Evolutionary conservation across 345 rosid genomes (phyloP), one percentile per base, ranked within the genome.

Genomic region (Pugionium dolabratum): DNA sequence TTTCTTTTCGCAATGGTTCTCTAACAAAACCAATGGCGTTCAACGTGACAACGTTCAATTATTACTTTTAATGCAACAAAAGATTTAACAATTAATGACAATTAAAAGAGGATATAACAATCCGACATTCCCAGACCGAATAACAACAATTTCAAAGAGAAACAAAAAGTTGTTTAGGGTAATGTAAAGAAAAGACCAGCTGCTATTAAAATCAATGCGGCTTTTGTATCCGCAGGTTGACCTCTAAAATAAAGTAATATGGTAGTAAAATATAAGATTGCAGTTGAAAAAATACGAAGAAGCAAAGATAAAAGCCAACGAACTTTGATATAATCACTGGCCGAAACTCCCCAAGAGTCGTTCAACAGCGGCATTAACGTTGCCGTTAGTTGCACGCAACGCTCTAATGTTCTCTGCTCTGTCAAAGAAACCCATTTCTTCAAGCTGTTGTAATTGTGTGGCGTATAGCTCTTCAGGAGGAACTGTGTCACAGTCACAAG

Each of bases 291-390:
- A 7, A 32, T 7, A 6, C 6, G 1, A 5, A 41, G n/a, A 30
- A 30, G n/a, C 18, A 18, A 59, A 7, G 11, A 31, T 8, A 5
- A 18, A 25, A 33, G 11, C 42, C 2, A 42, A 61, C 54, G 5
- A 70, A 70, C 74, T 65, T 51, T 41, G 27, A 53, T 64, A 7
- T 1, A 4, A 63, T 64, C 39, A 50, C 70, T 65, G 85, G 7
- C 90, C 89, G 1, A 74, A 29, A 64, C 84, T 90, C 40, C 89
- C 91, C 78, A 90, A 76, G 54, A 90, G 95, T 10, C 93, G 85
- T 77, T 90, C 97, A n/a, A 88, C 89, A 3, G 95, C 95, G 50
- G 97, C 97, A 51, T 90, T 85, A 29, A 90, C 92, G 36, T 87
- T 90, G 42, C 97, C 97, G n/a, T 84, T 79, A 6, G 95, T 83